phyloP scores from a whole-genome alignment of 164 flowering plant species.

The Stephania yunnanensis region DNA sequence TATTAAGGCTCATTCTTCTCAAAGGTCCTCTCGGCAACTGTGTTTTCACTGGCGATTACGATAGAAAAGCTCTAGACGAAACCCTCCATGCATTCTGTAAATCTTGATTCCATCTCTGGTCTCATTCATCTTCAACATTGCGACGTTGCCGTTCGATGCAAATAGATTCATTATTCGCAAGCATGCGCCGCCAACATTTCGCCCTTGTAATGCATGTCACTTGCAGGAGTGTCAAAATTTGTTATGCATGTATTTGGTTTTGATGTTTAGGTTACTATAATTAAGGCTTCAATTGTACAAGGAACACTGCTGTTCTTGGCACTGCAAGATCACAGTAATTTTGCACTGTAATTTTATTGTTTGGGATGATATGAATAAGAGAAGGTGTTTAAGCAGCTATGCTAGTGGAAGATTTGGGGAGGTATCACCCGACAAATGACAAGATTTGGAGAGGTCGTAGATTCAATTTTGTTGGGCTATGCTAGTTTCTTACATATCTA shows the following conservation, averaged over 20 bases:
- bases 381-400: too few relatives aligned
- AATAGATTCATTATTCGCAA: background rate
- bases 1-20: slow-evolving; percentile 85
- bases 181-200: background rate
- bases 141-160: background rate
- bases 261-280: too few relatives aligned
- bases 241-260: too few relatives aligned
- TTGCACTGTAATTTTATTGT: background rate
- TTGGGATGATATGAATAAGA: too few relatives aligned
- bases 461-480: too few relatives aligned
- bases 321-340: background rate
- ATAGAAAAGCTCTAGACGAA: slow-evolving; percentile 71
- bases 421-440: too few relatives aligned
- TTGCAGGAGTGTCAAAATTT: too few relatives aligned
- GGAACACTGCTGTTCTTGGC: background rate
- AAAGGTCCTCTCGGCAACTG: slow-evolving; percentile 95
- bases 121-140: background rate
- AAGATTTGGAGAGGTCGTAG: too few relatives aligned
- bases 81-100: slow-evolving; percentile 80
- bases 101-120: slow-evolving; percentile 34
- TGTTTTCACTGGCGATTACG: slow-evolving; percentile 93
- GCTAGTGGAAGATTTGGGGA: too few relatives aligned
- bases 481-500: too few relatives aligned
- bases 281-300: background rate
- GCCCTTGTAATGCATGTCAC: background rate